Evolutionary conservation across 805 yeast species (phyloP), one percentile per base, ranked within the genome.

Genomic region (Sporopachydermia lactativora): DNA sequence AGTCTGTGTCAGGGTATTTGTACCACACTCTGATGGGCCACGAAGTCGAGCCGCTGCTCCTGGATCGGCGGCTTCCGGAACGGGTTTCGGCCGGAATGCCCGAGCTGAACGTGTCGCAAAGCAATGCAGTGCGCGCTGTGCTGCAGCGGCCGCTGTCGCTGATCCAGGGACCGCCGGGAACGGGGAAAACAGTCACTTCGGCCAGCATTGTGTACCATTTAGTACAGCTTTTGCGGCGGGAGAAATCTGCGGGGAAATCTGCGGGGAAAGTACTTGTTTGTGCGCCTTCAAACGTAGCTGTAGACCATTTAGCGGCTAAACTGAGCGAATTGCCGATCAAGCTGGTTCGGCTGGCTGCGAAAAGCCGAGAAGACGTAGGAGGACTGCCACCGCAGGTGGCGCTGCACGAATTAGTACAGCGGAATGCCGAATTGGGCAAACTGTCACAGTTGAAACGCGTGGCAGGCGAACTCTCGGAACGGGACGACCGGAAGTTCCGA

Each of bases 111-210:
- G 66, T 64, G 4, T 83, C 95, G 1, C 96, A 88, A 57, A 70
- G 71, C 2, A 73, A 71, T 50, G 96, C 96, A 0, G 85, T 88
- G 17, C 65, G 69, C 40, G 59, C 68, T 6, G 94, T 79, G 0
- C 57, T 85, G 43, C 71, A 70, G 50, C 66, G 75, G 47, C 95
- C 94, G 2, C 63, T 86, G 36, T 73, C 92, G 4, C 66, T 85
- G 48, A 84, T 85, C 46, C 96, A 88, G 57, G 96, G 96, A 14
- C 96, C 96, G 5, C 96, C 96, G 3, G 95, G 95, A 47, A 88
- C 96, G 0, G 96, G 96, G 55, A 88, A 88, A 54, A 88, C 96
- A 1, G 94, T 84, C 13, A 86, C 95, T 0, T 84, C 95, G 0
- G 89, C 95, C 2, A 78, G 94, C 0, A 82, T 88, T 43, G 73